phyloP scores from a whole-genome alignment of 139 green algal species.

The Chlamydomonas asymmetrica region DNA sequence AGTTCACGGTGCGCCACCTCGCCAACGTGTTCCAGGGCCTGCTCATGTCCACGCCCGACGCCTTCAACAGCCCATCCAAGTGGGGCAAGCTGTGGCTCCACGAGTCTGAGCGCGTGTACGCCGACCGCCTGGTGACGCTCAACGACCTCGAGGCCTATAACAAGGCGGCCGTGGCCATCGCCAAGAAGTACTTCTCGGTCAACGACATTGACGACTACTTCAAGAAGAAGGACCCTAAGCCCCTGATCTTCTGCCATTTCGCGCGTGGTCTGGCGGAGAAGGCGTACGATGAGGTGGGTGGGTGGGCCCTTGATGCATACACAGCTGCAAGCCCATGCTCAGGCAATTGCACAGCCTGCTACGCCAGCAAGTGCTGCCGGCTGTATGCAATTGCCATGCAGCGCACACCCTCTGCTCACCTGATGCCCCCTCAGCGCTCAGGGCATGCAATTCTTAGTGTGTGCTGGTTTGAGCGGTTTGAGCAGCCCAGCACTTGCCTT shows the following conservation, averaged over 20 bases:
- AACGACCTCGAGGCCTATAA: slow-evolving; percentile 79
- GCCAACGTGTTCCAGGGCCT: slow-evolving; percentile 87
- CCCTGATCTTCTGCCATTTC: slow-evolving; percentile 91
- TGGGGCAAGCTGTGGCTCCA: slow-evolving; percentile 88
- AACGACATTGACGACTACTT: slow-evolving; percentile 87
- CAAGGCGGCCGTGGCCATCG: slow-evolving; percentile 70
- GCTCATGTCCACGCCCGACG: slow-evolving; percentile 77
- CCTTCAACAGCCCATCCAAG: slow-evolving; percentile 74
- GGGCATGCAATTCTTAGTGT: no score
- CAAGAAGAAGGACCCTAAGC: slow-evolving; percentile 83
- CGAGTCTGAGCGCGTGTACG: slow-evolving; percentile 87
- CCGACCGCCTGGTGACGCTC: slow-evolving; percentile 70
- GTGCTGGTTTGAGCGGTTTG: no score
- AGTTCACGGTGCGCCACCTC: slow-evolving; percentile 88
- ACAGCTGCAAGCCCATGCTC: no score
- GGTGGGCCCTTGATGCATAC: no score
- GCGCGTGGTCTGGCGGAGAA: slow-evolving; percentile 71
- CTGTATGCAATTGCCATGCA: no score
- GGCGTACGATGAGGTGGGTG: slow-evolving; percentile 72
- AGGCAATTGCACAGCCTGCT: no score
- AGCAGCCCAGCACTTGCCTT: no score
- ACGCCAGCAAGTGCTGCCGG: no score
- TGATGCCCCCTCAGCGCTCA: no score
- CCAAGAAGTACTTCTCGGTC: slow-evolving; percentile 83
- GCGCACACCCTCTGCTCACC: no score